Percentiles rank a stretch among this genome's conserved stretches.
Conservation (phyloP, 805 yeast genomes). For the Komagataella kurtzmanii region DNA sequence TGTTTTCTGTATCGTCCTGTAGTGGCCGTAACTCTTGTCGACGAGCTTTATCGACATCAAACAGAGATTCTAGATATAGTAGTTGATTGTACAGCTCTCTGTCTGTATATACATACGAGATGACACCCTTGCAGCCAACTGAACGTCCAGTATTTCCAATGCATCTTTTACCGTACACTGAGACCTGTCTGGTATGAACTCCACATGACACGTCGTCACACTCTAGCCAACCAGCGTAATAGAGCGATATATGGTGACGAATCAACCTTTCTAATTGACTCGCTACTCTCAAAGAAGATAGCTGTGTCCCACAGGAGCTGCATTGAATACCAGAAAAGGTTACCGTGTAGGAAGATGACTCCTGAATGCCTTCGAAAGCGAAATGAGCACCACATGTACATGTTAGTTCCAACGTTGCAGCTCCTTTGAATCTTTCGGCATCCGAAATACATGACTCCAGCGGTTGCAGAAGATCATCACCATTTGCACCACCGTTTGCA, state of each 20-base stretch:
- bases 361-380: slow-evolving; percentile 62
- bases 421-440: slow-evolving; percentile 63
- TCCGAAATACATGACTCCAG: slow-evolving; percentile 74
- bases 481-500: slow-evolving; percentile 11
- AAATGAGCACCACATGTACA: slow-evolving; percentile 57
- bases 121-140: slow-evolving; percentile 64
- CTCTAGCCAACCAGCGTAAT: slow-evolving; percentile 74
- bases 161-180: slow-evolving; percentile 84
- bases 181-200: slow-evolving; percentile 65
- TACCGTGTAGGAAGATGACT: slow-evolving; percentile 46
- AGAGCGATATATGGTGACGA: slow-evolving; percentile 54
- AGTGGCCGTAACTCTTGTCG: slow-evolving; percentile 40
- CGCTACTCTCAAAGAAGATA: slow-evolving; percentile 43
- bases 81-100: slow-evolving; percentile 78
- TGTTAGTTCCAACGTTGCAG: slow-evolving; percentile 36
- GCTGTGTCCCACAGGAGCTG: slow-evolving; percentile 35
- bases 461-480: slow-evolving; percentile 41
- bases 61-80: slow-evolving; percentile 62
- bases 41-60: slow-evolving; percentile 73
- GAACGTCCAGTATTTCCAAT: slow-evolving; percentile 50
- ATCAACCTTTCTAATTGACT: slow-evolving; percentile 67
- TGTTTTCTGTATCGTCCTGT: slow-evolving; percentile 4
- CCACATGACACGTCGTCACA: slow-evolving; percentile 87
- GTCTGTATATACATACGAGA: slow-evolving; percentile 67
- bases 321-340: slow-evolving; percentile 65